These are phyloP conservation scores for Hemileccinum impolitum DNA, from an alignment of 768 basidiomycete species.

Conservation along the genomic window DNA sequence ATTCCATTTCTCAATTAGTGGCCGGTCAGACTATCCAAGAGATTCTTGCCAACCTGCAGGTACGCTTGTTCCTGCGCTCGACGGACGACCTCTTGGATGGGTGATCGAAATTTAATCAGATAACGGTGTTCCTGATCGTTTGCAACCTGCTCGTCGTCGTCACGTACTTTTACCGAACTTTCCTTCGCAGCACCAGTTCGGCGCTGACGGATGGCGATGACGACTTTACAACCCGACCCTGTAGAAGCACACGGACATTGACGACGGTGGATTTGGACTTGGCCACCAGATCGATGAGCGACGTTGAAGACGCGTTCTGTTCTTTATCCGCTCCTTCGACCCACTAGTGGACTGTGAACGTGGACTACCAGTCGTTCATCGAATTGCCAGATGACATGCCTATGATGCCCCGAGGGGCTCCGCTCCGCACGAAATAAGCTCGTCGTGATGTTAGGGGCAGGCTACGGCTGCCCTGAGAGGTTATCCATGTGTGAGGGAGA, in stretches of 20 bases:
- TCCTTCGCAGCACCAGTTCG: not conserved
- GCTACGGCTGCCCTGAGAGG: no score
- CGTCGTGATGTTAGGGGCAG: no score
- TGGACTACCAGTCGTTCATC: not conserved
- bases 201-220: not conserved
- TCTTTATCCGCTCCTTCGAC: not conserved
- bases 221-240: not conserved
- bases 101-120: not conserved
- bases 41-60: not conserved
- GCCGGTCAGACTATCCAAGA: not conserved
- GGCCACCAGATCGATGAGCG: not conserved
- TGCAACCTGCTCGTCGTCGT: conserved; percentile 2
- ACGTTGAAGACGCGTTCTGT: not conserved
- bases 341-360: not conserved
- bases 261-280: not conserved
- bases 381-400: no score
- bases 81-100: not conserved
- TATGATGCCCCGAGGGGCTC: no score
- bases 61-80: not conserved
- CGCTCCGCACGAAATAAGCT: no score
- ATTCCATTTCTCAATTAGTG: not conserved
- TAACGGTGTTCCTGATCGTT: not conserved
- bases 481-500: no score
- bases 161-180: conserved; percentile 1
- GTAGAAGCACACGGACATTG: not conserved